phyloP scores from a whole-genome alignment of 1,139 yeast species.

The Taphrina wiesneri region DNA sequence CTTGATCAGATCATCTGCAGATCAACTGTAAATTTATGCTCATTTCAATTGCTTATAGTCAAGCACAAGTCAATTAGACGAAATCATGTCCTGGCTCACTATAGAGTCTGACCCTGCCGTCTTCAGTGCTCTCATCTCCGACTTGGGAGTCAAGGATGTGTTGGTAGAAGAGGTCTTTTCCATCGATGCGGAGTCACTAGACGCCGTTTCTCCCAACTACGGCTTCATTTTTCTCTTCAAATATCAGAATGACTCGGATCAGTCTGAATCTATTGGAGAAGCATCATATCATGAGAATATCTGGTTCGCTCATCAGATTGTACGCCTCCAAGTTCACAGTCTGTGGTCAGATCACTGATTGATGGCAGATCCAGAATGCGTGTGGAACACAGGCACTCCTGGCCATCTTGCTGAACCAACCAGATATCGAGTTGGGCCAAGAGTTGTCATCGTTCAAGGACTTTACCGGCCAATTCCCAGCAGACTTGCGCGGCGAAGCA shows the following conservation, averaged over 20 bases:
- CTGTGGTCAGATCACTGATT: not conserved
- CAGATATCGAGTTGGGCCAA: conserved; percentile 53
- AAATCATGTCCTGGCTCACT: conserved; percentile 62
- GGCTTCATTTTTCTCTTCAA: conserved; percentile 69
- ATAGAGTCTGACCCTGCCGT: conserved; percentile 72
- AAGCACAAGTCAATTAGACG: too few species aligned
- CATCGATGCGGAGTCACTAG: conserved; percentile 55
- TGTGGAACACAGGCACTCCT: conserved; percentile 80
- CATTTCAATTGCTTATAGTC: too few species aligned
- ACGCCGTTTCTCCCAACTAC: conserved; percentile 51
- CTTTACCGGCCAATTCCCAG: conserved; percentile 48
- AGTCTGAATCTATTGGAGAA: conserved; percentile 53
- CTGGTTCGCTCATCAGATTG: conserved; percentile 59
- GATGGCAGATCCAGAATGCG: conserved; percentile 64
- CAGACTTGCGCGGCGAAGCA: conserved; percentile 57
- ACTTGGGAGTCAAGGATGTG: conserved; percentile 57
- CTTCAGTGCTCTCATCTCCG: conserved; percentile 64
- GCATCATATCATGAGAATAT: conserved; percentile 47
- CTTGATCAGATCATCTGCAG: too few species aligned
- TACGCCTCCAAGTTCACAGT: not conserved
- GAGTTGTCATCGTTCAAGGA: conserved; percentile 54
- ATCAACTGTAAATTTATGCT: too few species aligned
- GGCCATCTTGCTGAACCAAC: conserved; percentile 56
- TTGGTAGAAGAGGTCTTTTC: conserved; percentile 64
- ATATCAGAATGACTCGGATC: conserved; percentile 49